phyloP scores from a whole-genome alignment of 495 filamentous ascomycete genomes.

The Penicillium roqueforti region DNA sequence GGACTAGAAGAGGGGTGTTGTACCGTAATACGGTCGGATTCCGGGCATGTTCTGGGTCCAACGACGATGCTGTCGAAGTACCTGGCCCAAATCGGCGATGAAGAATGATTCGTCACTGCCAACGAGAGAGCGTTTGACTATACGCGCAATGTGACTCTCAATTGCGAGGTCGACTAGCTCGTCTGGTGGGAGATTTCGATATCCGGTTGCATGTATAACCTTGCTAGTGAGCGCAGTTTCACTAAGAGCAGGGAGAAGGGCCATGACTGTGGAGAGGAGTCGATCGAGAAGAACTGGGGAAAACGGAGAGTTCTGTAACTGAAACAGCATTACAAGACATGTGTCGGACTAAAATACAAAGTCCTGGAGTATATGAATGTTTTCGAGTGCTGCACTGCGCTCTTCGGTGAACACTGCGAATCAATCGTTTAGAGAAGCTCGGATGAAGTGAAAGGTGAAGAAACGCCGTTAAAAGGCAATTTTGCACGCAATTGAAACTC shows the following conservation, averaged over 20 bases:
- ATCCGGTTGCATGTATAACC: background rate
- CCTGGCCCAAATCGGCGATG: slow-evolving; percentile 23
- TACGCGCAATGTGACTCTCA: slow-evolving; percentile 6
- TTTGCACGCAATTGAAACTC: slow-evolving; percentile 7
- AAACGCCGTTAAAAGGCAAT: background rate
- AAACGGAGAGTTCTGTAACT: slow-evolving; percentile 1
- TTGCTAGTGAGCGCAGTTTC: background rate
- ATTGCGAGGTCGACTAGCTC: slow-evolving; percentile 18
- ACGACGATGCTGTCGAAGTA: slow-evolving; percentile 10
- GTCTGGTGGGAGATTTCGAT: slow-evolving; percentile 1
- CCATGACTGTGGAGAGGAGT: slow-evolving; percentile 9
- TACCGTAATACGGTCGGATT: slow-evolving; percentile 25
- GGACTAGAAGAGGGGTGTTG: background rate
- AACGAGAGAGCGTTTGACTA: slow-evolving; percentile 4
- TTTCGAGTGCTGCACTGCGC: background rate
- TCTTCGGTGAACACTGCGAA: background rate
- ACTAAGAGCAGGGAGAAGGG: background rate
- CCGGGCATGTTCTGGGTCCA: slow-evolving; percentile 15
- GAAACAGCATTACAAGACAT: slow-evolving; percentile 6
- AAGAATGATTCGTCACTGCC: slow-evolving; percentile 26
- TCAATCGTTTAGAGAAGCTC: background rate
- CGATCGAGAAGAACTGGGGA: slow-evolving; percentile 2
- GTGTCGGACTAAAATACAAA: background rate
- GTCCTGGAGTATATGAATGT: background rate
- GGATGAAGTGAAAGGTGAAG: background rate